A percentile compares a stretch with the other conserved stretches of the same genome.
Conservation (phyloP, 441 rosid genomes). For the Arabidopsis lyrata region DNA sequence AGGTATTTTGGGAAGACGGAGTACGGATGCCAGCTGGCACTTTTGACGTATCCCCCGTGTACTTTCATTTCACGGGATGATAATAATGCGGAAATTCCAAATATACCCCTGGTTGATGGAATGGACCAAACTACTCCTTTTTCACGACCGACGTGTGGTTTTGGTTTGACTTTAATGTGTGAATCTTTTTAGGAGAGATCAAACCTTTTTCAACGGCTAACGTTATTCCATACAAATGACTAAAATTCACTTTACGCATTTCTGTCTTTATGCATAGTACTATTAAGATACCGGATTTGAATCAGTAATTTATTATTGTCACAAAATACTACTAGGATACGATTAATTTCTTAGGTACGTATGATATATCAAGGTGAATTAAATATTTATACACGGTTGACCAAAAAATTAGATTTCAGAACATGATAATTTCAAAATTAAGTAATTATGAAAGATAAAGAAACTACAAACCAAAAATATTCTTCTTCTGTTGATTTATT, state of each 20-base stretch:
- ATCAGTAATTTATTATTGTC: neutral
- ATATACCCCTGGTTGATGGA: constrained; percentile 15
- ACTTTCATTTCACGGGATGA: neutral
- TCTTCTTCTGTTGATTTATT: too few species aligned
- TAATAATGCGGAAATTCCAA: neutral
- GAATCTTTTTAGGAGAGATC: neutral
- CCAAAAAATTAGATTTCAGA: too few species aligned
- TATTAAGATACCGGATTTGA: neutral
- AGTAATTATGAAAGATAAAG: too few species aligned
- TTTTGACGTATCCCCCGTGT: constrained; percentile 1
- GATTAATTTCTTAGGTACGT: too few species aligned
- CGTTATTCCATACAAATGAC: neutral
- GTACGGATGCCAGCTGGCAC: constrained; percentile 38
- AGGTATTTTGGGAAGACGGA: constrained; percentile 18
- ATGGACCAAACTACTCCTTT: constrained; percentile 39
- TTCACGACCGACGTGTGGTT: constrained; percentile 21
- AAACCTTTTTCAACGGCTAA: constrained; percentile 17
- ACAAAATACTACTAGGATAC: neutral
- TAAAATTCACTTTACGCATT: neutral
- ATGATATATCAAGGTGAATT: too few species aligned
- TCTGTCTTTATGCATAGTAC: neutral
- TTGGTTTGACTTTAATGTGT: constrained; percentile 25
- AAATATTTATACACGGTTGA: too few species aligned
- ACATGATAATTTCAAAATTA: too few species aligned
- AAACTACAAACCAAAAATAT: too few species aligned